phyloP scores from a whole-genome alignment of 768 basidiomycete genomes.

The Mycena crocata region DNA sequence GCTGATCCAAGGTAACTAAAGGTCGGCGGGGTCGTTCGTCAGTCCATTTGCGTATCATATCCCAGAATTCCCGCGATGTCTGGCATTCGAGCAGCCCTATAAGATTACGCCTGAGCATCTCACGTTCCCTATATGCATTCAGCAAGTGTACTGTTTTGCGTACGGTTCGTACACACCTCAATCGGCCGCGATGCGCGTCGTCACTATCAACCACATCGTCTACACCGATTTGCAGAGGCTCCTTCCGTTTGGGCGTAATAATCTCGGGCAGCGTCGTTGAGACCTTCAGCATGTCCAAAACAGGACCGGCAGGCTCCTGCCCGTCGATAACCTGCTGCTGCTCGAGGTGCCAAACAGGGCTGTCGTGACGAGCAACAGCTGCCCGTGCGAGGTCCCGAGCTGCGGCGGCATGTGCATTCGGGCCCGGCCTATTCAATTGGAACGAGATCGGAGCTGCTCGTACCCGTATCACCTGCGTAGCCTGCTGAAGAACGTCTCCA shows the following conservation, averaged over 20 bases:
- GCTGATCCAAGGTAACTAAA: not conserved
- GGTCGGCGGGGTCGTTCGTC: not conserved
- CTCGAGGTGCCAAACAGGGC: not conserved
- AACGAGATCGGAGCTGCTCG: not conserved
- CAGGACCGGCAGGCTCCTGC: too few species aligned
- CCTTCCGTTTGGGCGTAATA: not conserved
- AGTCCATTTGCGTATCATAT: conserved; percentile 6
- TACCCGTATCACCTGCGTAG: not conserved
- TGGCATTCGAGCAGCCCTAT: not conserved
- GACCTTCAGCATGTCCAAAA: not conserved
- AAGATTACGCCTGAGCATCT: conserved; percentile 1
- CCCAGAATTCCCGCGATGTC: not conserved
- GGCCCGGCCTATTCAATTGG: not conserved
- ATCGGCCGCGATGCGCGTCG: not conserved
- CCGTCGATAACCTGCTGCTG: too few species aligned
- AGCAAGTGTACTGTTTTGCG: not conserved
- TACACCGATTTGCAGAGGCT: not conserved
- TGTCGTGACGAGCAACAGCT: not conserved
- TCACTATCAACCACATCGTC: conserved; percentile 2
- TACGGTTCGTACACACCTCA: not conserved
- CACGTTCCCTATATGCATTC: not conserved
- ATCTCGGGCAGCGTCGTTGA: not conserved
- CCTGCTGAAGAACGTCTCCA: not conserved
- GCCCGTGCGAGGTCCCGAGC: not conserved
- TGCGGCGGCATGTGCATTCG: not conserved